phyloP scores from a whole-genome alignment of 441 rosid species.

The Mallotus japonicus region DNA sequence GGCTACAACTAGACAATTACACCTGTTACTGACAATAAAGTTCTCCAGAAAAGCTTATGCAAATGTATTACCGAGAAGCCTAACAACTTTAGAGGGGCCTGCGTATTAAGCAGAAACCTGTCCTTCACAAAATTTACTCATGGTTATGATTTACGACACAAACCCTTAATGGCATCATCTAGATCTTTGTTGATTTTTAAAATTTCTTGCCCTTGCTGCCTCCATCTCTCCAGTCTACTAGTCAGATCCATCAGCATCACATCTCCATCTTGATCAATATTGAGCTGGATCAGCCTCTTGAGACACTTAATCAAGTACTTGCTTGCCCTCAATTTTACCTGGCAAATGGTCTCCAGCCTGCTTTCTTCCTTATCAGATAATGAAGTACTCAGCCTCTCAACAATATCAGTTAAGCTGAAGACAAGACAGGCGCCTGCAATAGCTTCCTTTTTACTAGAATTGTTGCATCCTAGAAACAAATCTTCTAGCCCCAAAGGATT shows the following conservation, averaged over 20 bases:
- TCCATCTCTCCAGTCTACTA: constrained; percentile 58
- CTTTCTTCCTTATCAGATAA: constrained; percentile 50
- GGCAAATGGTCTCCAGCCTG: constrained; percentile 41
- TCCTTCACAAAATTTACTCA: constrained; percentile 16
- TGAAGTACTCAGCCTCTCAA: constrained; percentile 53
- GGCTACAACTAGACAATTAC: too few species aligned
- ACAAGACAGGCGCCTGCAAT: constrained; percentile 54
- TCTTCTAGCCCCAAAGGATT: constrained; percentile 22
- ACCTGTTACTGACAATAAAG: too few species aligned
- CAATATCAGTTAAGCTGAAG: constrained; percentile 54
- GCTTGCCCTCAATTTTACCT: constrained; percentile 51
- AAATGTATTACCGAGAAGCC: too few species aligned
- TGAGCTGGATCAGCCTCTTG: constrained; percentile 41
- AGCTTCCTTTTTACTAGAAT: constrained; percentile 46
- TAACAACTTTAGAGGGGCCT: background rate
- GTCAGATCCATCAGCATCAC: constrained; percentile 44
- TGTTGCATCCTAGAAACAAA: constrained; percentile 19
- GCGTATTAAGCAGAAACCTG: background rate
- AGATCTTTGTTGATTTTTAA: constrained; percentile 38
- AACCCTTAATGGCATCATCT: constrained; percentile 37
- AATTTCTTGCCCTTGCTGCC: constrained; percentile 45
- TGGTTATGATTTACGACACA: constrained; percentile 32
- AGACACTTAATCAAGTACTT: constrained; percentile 63
- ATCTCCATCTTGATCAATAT: constrained; percentile 35
- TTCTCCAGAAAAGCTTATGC: too few species aligned